A percentile compares a stretch with the other conserved stretches of the same genome.
Evolutionary conservation across 164 flowering plant genomes (phyloP).

Genomic region (Houttuynia cordata): DNA sequence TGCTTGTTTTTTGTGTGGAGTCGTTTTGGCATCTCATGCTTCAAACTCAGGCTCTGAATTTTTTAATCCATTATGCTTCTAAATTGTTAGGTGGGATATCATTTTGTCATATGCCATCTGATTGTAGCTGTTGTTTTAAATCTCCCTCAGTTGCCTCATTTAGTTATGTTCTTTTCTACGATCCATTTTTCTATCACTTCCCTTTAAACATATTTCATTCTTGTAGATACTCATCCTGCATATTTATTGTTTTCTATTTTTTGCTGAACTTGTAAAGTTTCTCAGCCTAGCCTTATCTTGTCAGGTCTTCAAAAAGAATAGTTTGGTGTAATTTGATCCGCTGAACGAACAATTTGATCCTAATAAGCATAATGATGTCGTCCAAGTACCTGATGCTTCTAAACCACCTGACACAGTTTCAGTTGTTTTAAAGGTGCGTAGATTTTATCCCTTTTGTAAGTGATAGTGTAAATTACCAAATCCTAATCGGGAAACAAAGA

Average conservation of each 20-base stretch:
- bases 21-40: too few species aligned
- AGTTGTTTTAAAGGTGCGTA: constrained; percentile 60
- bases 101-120: not conserved
- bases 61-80: too few species aligned
- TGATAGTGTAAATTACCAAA: not conserved
- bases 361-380: constrained; percentile 67
- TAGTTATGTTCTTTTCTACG: not conserved
- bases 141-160: not conserved
- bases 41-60: too few species aligned
- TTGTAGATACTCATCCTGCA: not conserved
- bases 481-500: too few species aligned
- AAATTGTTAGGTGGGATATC: too few species aligned
- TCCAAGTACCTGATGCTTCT: constrained; percentile 65
- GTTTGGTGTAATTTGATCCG: constrained; percentile 64
- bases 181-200: not conserved
- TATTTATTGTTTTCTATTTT: not conserved
- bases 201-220: not conserved
- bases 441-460: not conserved
- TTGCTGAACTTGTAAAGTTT: not conserved
- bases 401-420: constrained; percentile 73
- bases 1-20: too few species aligned
- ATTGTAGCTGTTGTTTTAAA: not conserved
- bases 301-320: constrained; percentile 71
- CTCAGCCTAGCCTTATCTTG: not conserved
- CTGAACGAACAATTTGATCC: constrained; percentile 78